Conservation (phyloP, 192 early-diverging fungal species). For the Backusella liffmaniae region DNA sequence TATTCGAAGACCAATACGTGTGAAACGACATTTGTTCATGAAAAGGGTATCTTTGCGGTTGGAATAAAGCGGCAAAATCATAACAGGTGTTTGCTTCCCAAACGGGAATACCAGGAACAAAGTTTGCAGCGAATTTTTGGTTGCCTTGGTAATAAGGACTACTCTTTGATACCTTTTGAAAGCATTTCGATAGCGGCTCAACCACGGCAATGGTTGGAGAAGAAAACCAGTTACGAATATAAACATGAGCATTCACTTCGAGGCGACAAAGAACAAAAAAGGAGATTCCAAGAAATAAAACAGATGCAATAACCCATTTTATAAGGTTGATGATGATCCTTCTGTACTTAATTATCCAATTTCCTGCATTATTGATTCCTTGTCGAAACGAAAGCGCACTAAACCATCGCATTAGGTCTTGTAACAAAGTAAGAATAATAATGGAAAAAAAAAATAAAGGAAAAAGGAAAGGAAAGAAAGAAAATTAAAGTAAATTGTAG, state of each 20-base stretch:
- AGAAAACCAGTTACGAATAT: constrained; percentile 32
- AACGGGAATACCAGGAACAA: constrained; percentile 23
- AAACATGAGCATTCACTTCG: constrained; percentile 38
- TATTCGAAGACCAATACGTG: constrained; percentile 11
- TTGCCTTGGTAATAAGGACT: constrained; percentile 17
- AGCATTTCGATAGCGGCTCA: constrained; percentile 32
- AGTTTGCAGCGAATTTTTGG: constrained; percentile 13
- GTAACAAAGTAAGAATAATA: not conserved
- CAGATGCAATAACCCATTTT: not conserved
- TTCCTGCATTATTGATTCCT: not conserved
- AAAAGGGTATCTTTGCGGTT: constrained; percentile 2
- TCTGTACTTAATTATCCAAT: constrained; percentile 1
- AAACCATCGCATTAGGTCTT: constrained; percentile 7
- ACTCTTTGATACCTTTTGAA: not conserved
- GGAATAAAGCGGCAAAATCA: constrained; percentile 19
- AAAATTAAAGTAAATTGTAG: not conserved
- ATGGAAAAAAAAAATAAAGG: constrained; percentile 2
- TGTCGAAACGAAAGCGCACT: not conserved
- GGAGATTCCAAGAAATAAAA: not conserved
- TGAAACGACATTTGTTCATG: not conserved
- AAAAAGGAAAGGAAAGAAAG: constrained; percentile 7
- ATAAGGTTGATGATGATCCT: not conserved
- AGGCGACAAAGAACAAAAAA: constrained; percentile 16
- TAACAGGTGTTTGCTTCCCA: constrained; percentile 30
- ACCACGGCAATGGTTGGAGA: constrained; percentile 5